These are phyloP conservation scores for Pholiota conissans DNA, from an alignment of 768 basidiomycete genomes.

Conservation along the genomic window DNA sequence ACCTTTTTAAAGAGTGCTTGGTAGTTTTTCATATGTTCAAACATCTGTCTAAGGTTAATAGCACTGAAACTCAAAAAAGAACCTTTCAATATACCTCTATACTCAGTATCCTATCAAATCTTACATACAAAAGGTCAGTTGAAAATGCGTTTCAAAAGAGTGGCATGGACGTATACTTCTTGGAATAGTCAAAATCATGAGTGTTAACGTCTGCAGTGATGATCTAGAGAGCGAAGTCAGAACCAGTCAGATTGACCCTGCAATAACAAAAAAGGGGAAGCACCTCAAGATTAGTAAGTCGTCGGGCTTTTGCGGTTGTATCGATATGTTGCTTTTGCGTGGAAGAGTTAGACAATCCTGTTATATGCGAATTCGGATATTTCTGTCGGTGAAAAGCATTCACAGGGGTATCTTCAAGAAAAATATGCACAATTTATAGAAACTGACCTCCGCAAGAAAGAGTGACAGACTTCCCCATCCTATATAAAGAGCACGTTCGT, in stretches of 20 bases:
- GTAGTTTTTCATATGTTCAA: slow-evolving; percentile 81
- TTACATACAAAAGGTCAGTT: too few species aligned
- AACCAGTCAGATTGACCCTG: neutral
- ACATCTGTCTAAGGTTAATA: slow-evolving; percentile 44
- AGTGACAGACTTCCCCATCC: slow-evolving; percentile 75
- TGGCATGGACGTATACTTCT: slow-evolving; percentile 29
- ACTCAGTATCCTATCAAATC: slow-evolving; percentile 70
- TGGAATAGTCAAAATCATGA: slow-evolving; percentile 52
- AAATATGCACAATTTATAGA: too few species aligned
- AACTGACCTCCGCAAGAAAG: slow-evolving; percentile 59
- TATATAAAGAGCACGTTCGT: slow-evolving; percentile 16
- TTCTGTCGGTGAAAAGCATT: too few species aligned
- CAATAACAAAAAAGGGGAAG: neutral
- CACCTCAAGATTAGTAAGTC: slow-evolving; percentile 55
- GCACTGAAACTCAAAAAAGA: neutral
- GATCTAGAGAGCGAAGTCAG: slow-evolving; percentile 34
- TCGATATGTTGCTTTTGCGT: slow-evolving; percentile 72
- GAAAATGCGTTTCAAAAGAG: too few species aligned
- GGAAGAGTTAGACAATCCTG: slow-evolving; percentile 64
- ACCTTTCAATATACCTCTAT: slow-evolving; percentile 51
- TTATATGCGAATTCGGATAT: slow-evolving; percentile 64
- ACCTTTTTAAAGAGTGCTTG: slow-evolving; percentile 58
- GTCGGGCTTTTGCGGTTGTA: slow-evolving; percentile 42
- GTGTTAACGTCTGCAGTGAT: slow-evolving; percentile 71
- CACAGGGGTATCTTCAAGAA: too few species aligned